These are phyloP conservation scores for Penicillium vulpinum DNA, from an alignment of 2,329 filamentous ascomycete species.

Conservation along the genomic window DNA sequence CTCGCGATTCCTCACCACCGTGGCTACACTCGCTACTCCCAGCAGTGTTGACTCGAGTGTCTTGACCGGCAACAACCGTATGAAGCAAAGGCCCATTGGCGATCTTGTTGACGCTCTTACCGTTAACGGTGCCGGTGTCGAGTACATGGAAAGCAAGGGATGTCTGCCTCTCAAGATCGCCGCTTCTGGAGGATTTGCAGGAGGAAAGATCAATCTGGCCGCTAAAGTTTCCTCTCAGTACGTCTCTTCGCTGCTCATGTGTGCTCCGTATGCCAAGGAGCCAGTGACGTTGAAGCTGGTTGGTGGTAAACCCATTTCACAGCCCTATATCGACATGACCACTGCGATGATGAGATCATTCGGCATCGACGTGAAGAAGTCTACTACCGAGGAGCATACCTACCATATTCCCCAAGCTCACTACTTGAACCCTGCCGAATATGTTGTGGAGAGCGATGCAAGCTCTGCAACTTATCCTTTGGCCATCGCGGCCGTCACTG, in stretches of 20 bases:
- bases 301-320: conserved; percentile 96
- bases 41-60: conserved; percentile 66
- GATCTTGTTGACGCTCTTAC: conserved; percentile 87
- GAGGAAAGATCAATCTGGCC: conserved; percentile 85
- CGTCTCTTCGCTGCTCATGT: conserved; percentile 95
- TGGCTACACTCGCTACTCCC: conserved; percentile 77
- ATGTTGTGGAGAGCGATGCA: conserved; percentile 93
- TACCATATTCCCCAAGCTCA: conserved; percentile 86
- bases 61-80: conserved; percentile 89
- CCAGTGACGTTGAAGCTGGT: conserved; percentile 87
- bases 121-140: conserved; percentile 80
- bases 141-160: conserved; percentile 79
- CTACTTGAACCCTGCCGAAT: conserved; percentile 82
- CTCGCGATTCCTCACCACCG: conserved; percentile 90
- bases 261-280: conserved; percentile 91
- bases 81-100: conserved; percentile 94
- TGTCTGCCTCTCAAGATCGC: conserved; percentile 82
- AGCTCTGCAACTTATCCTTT: conserved; percentile 97
- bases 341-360: conserved; percentile 96
- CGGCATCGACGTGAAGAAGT: conserved; percentile 76
- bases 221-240: conserved; percentile 99
- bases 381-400: conserved; percentile 77
- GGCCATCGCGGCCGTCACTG: conserved; percentile 90
- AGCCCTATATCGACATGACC: conserved; percentile 98
- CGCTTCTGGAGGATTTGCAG: conserved; percentile 78